Evolutionary conservation across 768 basidiomycete genomes (phyloP).

Genomic region (Pleurotus sapidus): DNA sequence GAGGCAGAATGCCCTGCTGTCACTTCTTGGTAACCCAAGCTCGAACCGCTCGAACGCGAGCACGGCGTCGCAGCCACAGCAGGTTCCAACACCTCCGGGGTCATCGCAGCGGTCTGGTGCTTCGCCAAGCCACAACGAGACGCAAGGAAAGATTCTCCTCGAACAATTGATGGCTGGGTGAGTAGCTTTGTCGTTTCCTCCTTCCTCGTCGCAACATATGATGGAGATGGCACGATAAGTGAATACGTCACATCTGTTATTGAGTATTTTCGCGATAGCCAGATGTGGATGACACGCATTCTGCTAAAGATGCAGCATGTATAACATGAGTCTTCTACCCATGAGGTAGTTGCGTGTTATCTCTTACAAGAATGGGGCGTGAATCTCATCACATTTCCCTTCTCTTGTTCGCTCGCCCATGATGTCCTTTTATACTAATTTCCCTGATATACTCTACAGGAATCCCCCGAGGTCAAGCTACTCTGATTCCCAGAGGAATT

Average conservation of each 20-base stretch:
- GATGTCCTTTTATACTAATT: constrained; percentile 17
- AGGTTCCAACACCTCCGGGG: constrained; percentile 69
- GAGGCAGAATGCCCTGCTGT: constrained; percentile 73
- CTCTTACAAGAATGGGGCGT: constrained; percentile 25
- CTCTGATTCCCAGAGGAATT: constrained; percentile 41
- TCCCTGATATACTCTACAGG: constrained; percentile 25
- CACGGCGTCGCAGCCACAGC: constrained; percentile 42
- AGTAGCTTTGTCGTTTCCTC: constrained; percentile 26
- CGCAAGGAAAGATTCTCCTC: constrained; percentile 71
- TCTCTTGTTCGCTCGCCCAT: constrained; percentile 20
- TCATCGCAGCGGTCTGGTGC: constrained; percentile 54
- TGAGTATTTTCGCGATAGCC: too few species aligned
- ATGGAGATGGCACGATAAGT: too few species aligned
- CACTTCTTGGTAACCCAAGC: constrained; percentile 55
- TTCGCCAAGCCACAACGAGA: constrained; percentile 57
- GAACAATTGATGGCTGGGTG: constrained; percentile 84
- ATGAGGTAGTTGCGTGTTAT: constrained; percentile 22
- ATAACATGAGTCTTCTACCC: constrained; percentile 1
- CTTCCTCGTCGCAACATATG: neutral
- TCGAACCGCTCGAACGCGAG: constrained; percentile 22
- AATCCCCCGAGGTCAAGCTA: constrained; percentile 49
- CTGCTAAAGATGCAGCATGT: constrained; percentile 6
- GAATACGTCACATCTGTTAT: too few species aligned
- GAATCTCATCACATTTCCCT: constrained; percentile 13
- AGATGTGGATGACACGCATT: too few species aligned